Evolutionary conservation across 257 asterid genomes (phyloP), one percentile per base, ranked within the genome.

Genomic region (Phtheirospermum japonicum): DNA sequence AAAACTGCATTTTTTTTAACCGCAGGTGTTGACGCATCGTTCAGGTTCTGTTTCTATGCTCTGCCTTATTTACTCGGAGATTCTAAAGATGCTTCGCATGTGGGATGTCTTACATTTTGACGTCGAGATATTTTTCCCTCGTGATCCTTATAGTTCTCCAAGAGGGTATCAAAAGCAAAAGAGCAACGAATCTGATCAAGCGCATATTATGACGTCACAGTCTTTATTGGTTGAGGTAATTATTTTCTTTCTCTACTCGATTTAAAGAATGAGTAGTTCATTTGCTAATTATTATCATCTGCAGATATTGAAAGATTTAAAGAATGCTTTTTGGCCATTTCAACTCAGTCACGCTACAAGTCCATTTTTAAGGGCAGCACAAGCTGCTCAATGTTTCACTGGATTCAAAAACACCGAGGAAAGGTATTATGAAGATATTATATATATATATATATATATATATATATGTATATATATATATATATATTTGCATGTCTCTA

Each of bases 251-350:
- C 26, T 70, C 64, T 53, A 26, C 49, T 61, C n/a, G 36, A 50
- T 65, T 17, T 20, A 43, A 40, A 26, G 30, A 2, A 7, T 42
- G 26, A 70, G 14, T 49, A 20, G 2, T 42, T 56, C 46, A 17
- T 37, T 16, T 40, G 39, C 16, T 71, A 54, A 33, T 40, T 66
- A 42, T 48, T 32, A 61, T 71, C 42, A 26, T 61, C 34, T 73
- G 57, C 80, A 88, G 96, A 80, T 85, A 64, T 60, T 88, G 75
- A 82, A 50, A 26, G 96, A 88, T 75, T 81, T 88, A 77, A 85
- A 88, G 75, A 72, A 79, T 34, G 95, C 85, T 36, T 88, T 88
- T 74, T 88, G 96, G 96, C 96, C 95, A 59, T 88, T 88, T 77
- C 94, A 83, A 75, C 84, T 70, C 64, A 85, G 81, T 75, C 79